phyloP scores from a whole-genome alignment of 805 yeast genomes.

The Starmerella stellata region DNA sequence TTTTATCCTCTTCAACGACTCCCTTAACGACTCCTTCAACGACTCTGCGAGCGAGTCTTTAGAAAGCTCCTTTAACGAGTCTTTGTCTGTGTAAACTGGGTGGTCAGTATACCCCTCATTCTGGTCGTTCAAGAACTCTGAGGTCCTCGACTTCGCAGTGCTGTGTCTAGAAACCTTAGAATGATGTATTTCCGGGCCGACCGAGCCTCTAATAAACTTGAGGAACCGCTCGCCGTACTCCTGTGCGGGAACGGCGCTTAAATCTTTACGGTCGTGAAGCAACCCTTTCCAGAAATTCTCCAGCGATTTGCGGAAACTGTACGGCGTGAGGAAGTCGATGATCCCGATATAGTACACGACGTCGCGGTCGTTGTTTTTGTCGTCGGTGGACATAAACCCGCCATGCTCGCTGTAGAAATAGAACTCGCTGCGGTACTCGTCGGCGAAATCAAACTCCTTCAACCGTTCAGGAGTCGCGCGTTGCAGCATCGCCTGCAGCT shows the following conservation, averaged over 20 bases:
- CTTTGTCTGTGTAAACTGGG: too few species aligned
- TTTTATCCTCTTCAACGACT: too few species aligned
- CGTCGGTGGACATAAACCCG: constrained; percentile 61
- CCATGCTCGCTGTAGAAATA: constrained; percentile 66
- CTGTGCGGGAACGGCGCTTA: constrained; percentile 76
- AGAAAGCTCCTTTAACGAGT: too few species aligned
- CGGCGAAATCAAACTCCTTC: constrained; percentile 20
- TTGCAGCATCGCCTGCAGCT: constrained; percentile 21
- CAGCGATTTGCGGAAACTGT: constrained; percentile 40
- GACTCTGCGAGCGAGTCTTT: too few species aligned
- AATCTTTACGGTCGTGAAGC: constrained; percentile 44
- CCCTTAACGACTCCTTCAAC: too few species aligned
- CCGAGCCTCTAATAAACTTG: constrained; percentile 34
- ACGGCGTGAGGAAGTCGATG: constrained; percentile 73
- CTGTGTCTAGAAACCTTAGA: neutral
- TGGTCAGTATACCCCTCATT: too few species aligned
- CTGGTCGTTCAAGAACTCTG: neutral
- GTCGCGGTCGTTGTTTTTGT: constrained; percentile 38
- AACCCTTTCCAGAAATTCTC: constrained; percentile 77
- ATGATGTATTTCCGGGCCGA: constrained; percentile 15
- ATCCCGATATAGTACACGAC: constrained; percentile 79
- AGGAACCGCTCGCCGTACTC: constrained; percentile 83
- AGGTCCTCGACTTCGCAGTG: neutral
- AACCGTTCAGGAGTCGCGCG: constrained; percentile 23
- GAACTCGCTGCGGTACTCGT: constrained; percentile 25